These are phyloP conservation scores for Cucumis hystrix DNA, from an alignment of 306 rosid genomes.

Conservation along the genomic window DNA sequence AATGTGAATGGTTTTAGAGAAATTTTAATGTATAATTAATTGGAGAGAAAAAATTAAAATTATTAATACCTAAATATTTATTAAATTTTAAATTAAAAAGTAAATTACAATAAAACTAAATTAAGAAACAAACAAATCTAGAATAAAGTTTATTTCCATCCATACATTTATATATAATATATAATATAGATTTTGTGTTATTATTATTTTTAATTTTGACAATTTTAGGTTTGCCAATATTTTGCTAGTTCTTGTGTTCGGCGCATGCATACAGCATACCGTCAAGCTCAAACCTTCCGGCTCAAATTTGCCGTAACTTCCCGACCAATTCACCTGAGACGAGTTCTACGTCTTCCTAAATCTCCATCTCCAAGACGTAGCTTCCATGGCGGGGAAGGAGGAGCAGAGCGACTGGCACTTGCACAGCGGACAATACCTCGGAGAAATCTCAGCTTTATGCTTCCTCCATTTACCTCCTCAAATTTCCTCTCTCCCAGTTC, in stretches of 20 bases:
- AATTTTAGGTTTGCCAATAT: neutral
- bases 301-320: neutral
- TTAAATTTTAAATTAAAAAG: no score
- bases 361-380: neutral
- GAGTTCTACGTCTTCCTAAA: neutral
- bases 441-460: constrained; percentile 85
- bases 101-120: no score
- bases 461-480: constrained; percentile 50
- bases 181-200: no score
- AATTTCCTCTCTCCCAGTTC: constrained; percentile 46
- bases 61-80: no score
- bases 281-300: neutral
- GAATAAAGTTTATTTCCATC: no score
- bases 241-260: neutral
- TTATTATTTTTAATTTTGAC: no score
- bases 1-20: no score
- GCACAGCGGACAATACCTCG: constrained; percentile 55
- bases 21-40: no score
- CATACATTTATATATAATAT: no score
- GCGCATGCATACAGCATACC: neutral
- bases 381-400: constrained; percentile 13
- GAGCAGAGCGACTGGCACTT: constrained; percentile 33
- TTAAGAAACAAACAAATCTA: no score
- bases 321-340: neutral
- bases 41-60: no score